phyloP scores from a whole-genome alignment of 2,329 filamentous ascomycete genomes.

The Acephala macrosclerotiorum region DNA sequence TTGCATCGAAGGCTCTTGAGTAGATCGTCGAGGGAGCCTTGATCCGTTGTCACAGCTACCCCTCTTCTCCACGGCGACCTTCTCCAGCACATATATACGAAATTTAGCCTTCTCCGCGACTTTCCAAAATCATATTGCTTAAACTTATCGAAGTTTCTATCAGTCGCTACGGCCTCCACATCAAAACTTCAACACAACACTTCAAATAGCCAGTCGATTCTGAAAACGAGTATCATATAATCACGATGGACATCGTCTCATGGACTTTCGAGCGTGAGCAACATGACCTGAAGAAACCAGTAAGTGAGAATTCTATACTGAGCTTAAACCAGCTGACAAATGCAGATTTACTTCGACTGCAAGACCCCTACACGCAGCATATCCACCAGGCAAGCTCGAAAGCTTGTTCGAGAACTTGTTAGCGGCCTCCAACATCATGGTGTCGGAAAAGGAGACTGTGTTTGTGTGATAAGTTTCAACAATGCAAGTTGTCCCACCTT shows the following conservation, averaged over 20 bases:
- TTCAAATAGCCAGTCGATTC: no score
- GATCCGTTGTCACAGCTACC: background rate
- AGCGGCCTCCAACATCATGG: constrained; percentile 37
- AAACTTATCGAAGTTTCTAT: no score
- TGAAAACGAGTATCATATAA: background rate
- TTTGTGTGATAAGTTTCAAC: constrained; percentile 42
- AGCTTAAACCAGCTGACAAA: constrained; percentile 10
- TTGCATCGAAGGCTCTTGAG: background rate
- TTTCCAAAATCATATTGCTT: no score
- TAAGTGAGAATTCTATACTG: constrained; percentile 17
- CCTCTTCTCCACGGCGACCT: no score
- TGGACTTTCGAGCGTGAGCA: constrained; percentile 36
- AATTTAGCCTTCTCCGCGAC: no score
- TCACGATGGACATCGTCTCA: constrained; percentile 36
- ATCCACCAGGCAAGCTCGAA: constrained; percentile 32
- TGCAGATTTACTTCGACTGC: constrained; percentile 39
- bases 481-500: constrained; percentile 31
- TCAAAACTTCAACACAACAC: no score
- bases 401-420: constrained; percentile 34
- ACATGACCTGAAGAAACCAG: constrained; percentile 33
- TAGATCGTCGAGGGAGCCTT: background rate
- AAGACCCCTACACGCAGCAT: constrained; percentile 31
- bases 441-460: constrained; percentile 37
- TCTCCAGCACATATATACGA: no score
- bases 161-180: no score